Evolutionary conservation across 352 stramenopile genomes (phyloP).

Genomic region (Saprolegnia parasitica): DNA sequence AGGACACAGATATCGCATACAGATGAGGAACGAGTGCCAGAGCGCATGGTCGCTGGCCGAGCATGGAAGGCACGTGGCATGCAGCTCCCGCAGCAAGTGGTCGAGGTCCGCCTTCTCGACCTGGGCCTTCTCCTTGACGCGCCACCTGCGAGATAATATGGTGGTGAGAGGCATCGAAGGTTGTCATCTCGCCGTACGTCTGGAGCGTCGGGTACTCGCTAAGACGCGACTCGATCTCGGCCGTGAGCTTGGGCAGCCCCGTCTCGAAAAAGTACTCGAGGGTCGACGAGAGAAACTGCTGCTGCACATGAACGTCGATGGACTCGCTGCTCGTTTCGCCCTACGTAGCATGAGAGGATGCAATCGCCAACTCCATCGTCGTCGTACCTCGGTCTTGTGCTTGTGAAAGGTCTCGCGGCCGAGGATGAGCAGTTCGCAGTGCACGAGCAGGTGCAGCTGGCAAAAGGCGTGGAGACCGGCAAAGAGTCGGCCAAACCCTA

Average conservation of each 20-base stretch:
- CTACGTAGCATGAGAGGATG: neutral
- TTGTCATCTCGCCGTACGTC: neutral
- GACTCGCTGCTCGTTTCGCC: neutral
- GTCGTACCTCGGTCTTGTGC: neutral
- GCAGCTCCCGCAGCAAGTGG: slow-evolving; percentile 2
- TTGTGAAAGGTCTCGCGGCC: slow-evolving; percentile 27
- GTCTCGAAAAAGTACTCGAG: slow-evolving; percentile 28
- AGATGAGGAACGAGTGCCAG: slow-evolving; percentile 28
- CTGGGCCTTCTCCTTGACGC: slow-evolving; percentile 16
- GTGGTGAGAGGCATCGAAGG: neutral
- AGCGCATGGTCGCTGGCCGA: neutral
- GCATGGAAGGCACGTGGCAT: neutral
- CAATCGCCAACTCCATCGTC: neutral
- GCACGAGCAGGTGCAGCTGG: slow-evolving; percentile 20
- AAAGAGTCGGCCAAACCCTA: slow-evolving; percentile 22
- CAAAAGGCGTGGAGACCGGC: slow-evolving; percentile 24
- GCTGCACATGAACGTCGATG: slow-evolving; percentile 11
- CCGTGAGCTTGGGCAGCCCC: slow-evolving; percentile 22
- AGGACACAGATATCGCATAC: neutral
- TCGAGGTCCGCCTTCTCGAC: neutral
- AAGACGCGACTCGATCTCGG: neutral
- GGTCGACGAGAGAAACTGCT: slow-evolving; percentile 28
- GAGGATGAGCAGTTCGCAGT: slow-evolving; percentile 27
- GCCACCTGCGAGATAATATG: slow-evolving; percentile 5
- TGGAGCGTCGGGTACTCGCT: neutral